These are phyloP conservation scores for Podospora bellae-mahoneyi DNA, from an alignment of 495 filamentous ascomycete genomes.

Conservation along the genomic window DNA sequence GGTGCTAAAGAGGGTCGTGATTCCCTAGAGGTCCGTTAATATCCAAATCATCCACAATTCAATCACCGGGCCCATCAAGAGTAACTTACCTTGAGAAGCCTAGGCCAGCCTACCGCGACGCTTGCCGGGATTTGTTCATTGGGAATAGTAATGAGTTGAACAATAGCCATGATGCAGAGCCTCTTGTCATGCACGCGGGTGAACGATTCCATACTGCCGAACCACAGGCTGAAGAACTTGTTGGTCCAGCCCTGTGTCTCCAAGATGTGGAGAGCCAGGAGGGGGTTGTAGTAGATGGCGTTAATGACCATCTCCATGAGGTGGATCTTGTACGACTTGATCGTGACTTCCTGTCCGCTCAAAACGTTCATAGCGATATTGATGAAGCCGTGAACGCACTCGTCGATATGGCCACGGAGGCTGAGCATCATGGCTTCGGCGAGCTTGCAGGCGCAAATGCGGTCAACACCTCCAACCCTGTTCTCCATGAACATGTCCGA, in stretches of 20 bases:
- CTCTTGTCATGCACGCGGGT: conserved; percentile 97
- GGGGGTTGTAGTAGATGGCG: conserved; percentile 92
- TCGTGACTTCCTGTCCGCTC: conserved; percentile 61
- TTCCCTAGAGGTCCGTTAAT: conserved; percentile 47
- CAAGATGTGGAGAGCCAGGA: conserved; percentile 74
- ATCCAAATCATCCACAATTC: background rate
- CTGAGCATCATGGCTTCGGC: conserved; percentile 96
- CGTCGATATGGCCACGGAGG: conserved; percentile 84
- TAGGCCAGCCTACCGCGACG: conserved; percentile 95
- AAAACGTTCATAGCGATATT: conserved; percentile 83
- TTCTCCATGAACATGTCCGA: conserved; percentile 66
- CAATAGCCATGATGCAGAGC: conserved; percentile 90
- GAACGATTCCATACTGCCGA: conserved; percentile 92
- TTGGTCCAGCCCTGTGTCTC: conserved; percentile 97
- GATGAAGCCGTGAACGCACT: conserved; percentile 80
- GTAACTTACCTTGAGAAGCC: conserved; percentile 60
- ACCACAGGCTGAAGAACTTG: conserved; percentile 98
- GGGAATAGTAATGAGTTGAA: conserved; percentile 71
- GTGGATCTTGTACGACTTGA: conserved; percentile 91
- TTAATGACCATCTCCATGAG: conserved; percentile 99
- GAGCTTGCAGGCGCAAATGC: conserved; percentile 98
- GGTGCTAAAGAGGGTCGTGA: conserved; percentile 86
- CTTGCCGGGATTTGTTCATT: conserved; percentile 77
- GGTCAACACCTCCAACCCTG: conserved; percentile 89
- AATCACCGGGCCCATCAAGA: background rate